These are phyloP conservation scores for Escovopsis sp. DNA, from an alignment of 2,329 filamentous ascomycete genomes.

Conservation along the genomic window DNA sequence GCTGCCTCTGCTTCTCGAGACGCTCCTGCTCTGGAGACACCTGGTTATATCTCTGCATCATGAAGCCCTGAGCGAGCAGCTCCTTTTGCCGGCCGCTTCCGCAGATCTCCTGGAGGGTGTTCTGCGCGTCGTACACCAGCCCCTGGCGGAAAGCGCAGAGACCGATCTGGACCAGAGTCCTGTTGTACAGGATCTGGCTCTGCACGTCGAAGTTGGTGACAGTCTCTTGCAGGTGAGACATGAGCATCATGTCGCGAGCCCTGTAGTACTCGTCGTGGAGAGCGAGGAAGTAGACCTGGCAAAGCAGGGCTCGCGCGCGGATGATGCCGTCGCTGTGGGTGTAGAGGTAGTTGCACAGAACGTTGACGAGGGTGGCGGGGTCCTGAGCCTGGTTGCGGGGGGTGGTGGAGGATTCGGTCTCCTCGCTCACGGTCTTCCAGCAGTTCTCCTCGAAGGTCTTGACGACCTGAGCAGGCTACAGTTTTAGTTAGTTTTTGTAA, in stretches of 20 bases:
- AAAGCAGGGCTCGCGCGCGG: slow-evolving; percentile 90
- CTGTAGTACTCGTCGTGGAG: slow-evolving; percentile 97
- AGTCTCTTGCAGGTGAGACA: slow-evolving; percentile 97
- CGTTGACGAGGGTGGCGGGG: slow-evolving; percentile 62
- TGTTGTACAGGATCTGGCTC: slow-evolving; percentile 97
- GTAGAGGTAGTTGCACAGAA: slow-evolving; percentile 91
- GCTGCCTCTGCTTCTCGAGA: slow-evolving; percentile 88
- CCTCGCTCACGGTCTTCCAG: slow-evolving; percentile 64
- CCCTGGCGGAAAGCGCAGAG: slow-evolving; percentile 96
- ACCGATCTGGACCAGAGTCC: slow-evolving; percentile 91
- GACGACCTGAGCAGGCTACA: slow-evolving; percentile 71
- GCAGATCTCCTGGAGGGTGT: slow-evolving; percentile 94
- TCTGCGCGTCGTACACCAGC: slow-evolving; percentile 93
- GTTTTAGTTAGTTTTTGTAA: background rate
- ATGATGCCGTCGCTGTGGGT: slow-evolving; percentile 89
- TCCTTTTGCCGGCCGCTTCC: slow-evolving; percentile 97
- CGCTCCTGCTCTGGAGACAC: slow-evolving; percentile 97
- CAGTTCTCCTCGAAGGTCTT: slow-evolving; percentile 88
- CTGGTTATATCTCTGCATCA: slow-evolving; percentile 93
- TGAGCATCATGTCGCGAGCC: slow-evolving; percentile 97
- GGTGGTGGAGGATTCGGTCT: slow-evolving; percentile 66
- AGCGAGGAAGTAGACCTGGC: slow-evolving; percentile 96
- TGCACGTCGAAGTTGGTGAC: slow-evolving; percentile 94
- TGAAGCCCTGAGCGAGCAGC: slow-evolving; percentile 90
- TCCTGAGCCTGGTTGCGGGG: slow-evolving; percentile 55